phyloP scores from a whole-genome alignment of 2,329 filamentous ascomycete species.

The Grosmannia serpens region DNA sequence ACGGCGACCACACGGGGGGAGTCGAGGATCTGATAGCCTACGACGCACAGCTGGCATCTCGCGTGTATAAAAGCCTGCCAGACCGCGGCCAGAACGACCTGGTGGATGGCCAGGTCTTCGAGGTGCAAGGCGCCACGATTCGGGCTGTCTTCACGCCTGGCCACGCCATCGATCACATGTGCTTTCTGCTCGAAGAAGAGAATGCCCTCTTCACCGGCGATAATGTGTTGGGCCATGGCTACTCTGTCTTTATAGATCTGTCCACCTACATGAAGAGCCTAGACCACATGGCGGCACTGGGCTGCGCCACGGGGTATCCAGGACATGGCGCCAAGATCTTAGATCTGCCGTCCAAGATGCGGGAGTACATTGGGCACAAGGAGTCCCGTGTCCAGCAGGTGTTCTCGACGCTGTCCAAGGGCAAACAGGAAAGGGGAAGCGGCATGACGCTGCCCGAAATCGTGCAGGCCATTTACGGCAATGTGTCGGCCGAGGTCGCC shows the following conservation, averaged over 20 bases:
- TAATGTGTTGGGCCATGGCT: slow-evolving; percentile 79
- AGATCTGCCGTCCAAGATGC: too few relatives aligned
- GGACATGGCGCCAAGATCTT: slow-evolving; percentile 27
- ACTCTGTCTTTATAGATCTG: slow-evolving; percentile 74
- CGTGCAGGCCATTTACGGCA: slow-evolving; percentile 24
- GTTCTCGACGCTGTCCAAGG: too few relatives aligned
- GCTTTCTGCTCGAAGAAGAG: slow-evolving; percentile 65
- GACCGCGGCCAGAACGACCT: slow-evolving; percentile 21
- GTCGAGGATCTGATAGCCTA: slow-evolving; percentile 42
- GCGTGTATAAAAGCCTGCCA: slow-evolving; percentile 21
- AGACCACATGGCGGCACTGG: slow-evolving; percentile 12
- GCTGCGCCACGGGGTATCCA: slow-evolving; percentile 29
- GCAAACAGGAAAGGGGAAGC: too few relatives aligned
- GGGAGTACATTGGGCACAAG: too few relatives aligned
- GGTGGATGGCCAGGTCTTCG: slow-evolving; percentile 40
- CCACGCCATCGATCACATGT: slow-evolving; percentile 75
- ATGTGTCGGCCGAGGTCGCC: slow-evolving; percentile 25
- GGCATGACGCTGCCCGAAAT: too few relatives aligned
- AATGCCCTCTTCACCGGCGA: slow-evolving; percentile 81
- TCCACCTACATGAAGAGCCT: slow-evolving; percentile 29
- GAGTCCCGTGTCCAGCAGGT: too few relatives aligned
- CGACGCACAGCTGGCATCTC: slow-evolving; percentile 18
- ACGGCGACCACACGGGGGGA: slow-evolving; percentile 59
- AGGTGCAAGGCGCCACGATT: slow-evolving; percentile 51
- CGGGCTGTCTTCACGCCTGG: slow-evolving; percentile 51